phyloP scores from a whole-genome alignment of 1,284 basidiomycete genomes.

The Ustilago trichophora region DNA sequence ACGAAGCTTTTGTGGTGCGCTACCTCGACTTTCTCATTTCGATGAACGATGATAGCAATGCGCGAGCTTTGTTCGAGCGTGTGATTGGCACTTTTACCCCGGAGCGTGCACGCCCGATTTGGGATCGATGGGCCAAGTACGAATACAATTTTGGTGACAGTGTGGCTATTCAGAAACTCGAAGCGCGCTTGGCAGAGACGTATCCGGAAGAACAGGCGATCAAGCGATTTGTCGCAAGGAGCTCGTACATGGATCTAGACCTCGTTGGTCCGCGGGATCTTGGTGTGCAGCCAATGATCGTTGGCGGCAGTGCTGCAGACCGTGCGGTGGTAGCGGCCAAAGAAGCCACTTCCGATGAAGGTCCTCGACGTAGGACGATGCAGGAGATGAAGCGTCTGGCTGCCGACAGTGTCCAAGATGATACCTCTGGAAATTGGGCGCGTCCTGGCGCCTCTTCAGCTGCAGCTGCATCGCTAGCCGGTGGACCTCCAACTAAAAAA shows the following conservation, averaged over 20 bases:
- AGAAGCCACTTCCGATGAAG: slow-evolving; percentile 31
- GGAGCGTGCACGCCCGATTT: slow-evolving; percentile 82
- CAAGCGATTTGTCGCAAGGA: slow-evolving; percentile 88
- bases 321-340: slow-evolving; percentile 41
- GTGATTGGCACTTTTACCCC: slow-evolving; percentile 81
- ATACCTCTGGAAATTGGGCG: slow-evolving; percentile 38
- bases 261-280: slow-evolving; percentile 88
- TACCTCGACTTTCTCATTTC: slow-evolving; percentile 93
- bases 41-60: slow-evolving; percentile 95
- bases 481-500: slow-evolving; percentile 54
- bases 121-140: slow-evolving; percentile 95
- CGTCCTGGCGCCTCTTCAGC: slow-evolving; percentile 41
- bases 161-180: slow-evolving; percentile 86
- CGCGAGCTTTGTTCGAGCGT: slow-evolving; percentile 91
- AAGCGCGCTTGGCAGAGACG: slow-evolving; percentile 83
- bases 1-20: slow-evolving; percentile 79
- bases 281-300: slow-evolving; percentile 71
- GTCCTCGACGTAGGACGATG: slow-evolving; percentile 54
- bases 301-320: slow-evolving; percentile 43
- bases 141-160: slow-evolving; percentile 95
- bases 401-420: slow-evolving; percentile 66
- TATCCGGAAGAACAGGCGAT: slow-evolving; percentile 88
- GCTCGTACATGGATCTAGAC: slow-evolving; percentile 86
- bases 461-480: slow-evolving; percentile 61
- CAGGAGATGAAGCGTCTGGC: slow-evolving; percentile 44